These are phyloP conservation scores for Geum urbanum DNA, from an alignment of 306 rosid genomes.

Conservation along the genomic window DNA sequence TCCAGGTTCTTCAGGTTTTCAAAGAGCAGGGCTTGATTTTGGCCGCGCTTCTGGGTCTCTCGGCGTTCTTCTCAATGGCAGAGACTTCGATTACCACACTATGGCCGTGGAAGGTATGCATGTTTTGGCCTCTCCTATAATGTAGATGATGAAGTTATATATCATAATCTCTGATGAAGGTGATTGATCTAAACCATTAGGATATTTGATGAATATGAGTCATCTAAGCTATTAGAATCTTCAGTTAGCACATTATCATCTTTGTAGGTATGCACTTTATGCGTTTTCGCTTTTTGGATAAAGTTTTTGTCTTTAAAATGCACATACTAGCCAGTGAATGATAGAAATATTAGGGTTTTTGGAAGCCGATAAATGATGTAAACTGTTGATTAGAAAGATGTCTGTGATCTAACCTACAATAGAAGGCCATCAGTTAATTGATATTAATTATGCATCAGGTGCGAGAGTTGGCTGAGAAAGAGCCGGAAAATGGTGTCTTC, in stretches of 20 bases:
- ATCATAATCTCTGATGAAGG: not conserved
- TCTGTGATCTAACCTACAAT: constrained; percentile 1
- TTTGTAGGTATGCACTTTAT: constrained; percentile 76
- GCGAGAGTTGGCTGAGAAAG: constrained; percentile 90
- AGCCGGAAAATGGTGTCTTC: constrained; percentile 84
- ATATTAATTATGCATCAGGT: constrained; percentile 39
- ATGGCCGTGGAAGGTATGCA: constrained; percentile 98
- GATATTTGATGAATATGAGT: not conserved
- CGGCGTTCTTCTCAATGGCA: constrained; percentile 98
- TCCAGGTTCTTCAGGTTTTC: constrained; percentile 62
- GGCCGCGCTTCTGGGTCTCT: constrained; percentile 83
- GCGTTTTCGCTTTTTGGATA: too few species aligned
- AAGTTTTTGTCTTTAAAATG: not conserved
- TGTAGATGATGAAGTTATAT: not conserved
- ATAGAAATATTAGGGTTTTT: not conserved
- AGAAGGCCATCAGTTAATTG: constrained; percentile 20
- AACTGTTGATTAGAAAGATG: constrained; percentile 1
- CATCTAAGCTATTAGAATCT: constrained; percentile 10
- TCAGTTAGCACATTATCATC: constrained; percentile 94
- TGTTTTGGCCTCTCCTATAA: not conserved
- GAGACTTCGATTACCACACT: constrained; percentile 97
- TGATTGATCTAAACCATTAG: not conserved
- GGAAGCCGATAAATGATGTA: not conserved
- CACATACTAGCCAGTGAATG: not conserved
- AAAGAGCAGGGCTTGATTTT: constrained; percentile 90